Conservation (phyloP, 768 basidiomycete species). For the Boletus patriciae region DNA sequence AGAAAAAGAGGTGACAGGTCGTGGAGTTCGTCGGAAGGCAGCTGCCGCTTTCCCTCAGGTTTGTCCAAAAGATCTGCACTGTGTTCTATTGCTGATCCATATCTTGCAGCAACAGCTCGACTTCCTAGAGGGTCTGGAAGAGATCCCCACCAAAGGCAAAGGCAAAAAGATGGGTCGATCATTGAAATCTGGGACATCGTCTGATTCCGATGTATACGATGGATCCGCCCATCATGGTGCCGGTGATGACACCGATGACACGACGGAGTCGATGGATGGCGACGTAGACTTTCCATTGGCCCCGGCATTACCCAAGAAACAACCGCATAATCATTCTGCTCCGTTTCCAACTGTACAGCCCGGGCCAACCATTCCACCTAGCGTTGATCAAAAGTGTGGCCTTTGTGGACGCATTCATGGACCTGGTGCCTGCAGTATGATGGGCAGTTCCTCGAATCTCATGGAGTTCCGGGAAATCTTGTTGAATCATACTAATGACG, state of each 20-base stretch:
- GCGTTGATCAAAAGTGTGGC: slow-evolving; percentile 45
- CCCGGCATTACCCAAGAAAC: slow-evolving; percentile 2
- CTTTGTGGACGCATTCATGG: slow-evolving; percentile 60
- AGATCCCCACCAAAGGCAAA: slow-evolving; percentile 39
- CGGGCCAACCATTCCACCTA: neutral
- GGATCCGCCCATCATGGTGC: slow-evolving; percentile 18
- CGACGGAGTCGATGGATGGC: slow-evolving; percentile 25
- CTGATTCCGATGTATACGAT: slow-evolving; percentile 43
- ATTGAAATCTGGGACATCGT: slow-evolving; percentile 34
- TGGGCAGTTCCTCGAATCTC: slow-evolving; percentile 61
- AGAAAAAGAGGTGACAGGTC: slow-evolving; percentile 59
- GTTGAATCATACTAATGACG: slow-evolving; percentile 60
- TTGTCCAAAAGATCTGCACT: slow-evolving; percentile 3
- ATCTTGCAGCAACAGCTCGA: slow-evolving; percentile 31
- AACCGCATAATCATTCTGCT: neutral
- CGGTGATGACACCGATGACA: slow-evolving; percentile 24
- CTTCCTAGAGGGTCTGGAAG: slow-evolving; percentile 36
- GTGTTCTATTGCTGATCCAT: slow-evolving; percentile 1
- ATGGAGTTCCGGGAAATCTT: slow-evolving; percentile 70
- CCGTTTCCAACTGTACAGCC: slow-evolving; percentile 5
- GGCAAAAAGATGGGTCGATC: slow-evolving; percentile 35
- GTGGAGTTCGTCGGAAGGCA: slow-evolving; percentile 74
- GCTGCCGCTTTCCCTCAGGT: slow-evolving; percentile 48
- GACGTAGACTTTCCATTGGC: slow-evolving; percentile 2
- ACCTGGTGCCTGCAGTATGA: slow-evolving; percentile 59